phyloP scores from a whole-genome alignment of 768 basidiomycete species.

The Terana coerulea region DNA sequence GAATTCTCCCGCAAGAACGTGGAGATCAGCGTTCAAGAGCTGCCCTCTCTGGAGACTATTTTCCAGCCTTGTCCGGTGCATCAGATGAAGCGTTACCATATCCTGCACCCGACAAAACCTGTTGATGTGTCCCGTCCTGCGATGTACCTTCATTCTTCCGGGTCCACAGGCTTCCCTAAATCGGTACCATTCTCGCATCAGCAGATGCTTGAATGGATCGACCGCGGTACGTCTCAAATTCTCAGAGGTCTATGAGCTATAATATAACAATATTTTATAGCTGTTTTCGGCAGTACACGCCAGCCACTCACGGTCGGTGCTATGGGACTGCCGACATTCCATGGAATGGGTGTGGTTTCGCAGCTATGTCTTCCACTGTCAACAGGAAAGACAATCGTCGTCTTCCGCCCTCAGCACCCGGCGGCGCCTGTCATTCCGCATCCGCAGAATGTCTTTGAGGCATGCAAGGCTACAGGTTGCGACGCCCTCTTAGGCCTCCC shows the following conservation, averaged over 20 bases:
- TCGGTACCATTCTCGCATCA: constrained; percentile 4
- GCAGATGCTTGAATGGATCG: constrained; percentile 6
- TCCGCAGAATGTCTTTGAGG: constrained; percentile 14
- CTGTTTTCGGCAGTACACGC: constrained; percentile 5
- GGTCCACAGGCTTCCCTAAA: constrained; percentile 14
- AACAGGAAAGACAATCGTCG: constrained; percentile 4
- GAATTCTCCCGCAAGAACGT: constrained; percentile 16
- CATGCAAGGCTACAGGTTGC: constrained; percentile 1
- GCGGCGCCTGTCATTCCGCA: constrained; percentile 16
- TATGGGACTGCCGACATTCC: constrained; percentile 14
- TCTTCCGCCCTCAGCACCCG: constrained; percentile 12
- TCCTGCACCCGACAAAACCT: neutral
- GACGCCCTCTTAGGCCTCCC: constrained; percentile 12
- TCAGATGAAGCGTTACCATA: neutral
- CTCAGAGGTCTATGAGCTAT: neutral
- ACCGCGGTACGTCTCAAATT: neutral
- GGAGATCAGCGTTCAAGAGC: constrained; percentile 8
- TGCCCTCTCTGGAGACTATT: constrained; percentile 11
- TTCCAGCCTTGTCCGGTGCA: constrained; percentile 8
- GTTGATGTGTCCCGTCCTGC: neutral
- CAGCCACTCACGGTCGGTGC: neutral
- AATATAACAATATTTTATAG: neutral
- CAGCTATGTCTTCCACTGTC: constrained; percentile 10
- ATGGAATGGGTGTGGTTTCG: constrained; percentile 10
- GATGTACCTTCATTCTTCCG: constrained; percentile 10